Evolutionary conservation across 352 stramenopile genomes (phyloP).

Genomic region (Elongisporangium anandrum): DNA sequence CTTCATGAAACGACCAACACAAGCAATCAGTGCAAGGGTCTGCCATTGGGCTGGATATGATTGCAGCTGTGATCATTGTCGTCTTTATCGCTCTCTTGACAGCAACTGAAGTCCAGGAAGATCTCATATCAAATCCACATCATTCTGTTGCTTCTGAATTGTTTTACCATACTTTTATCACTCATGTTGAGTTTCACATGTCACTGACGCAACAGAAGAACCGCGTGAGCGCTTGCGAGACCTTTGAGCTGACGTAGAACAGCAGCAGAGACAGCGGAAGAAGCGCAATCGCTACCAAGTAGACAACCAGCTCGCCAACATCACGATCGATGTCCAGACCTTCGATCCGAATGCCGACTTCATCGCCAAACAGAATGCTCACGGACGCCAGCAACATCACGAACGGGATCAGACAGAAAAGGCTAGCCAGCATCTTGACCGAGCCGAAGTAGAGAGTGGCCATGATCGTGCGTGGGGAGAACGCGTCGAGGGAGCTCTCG

Average conservation of each 20-base stretch:
- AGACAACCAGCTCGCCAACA: constrained; percentile 17
- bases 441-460: constrained; percentile 44
- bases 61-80: too few relatives aligned
- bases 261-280: constrained; percentile 25
- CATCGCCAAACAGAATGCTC: constrained; percentile 26
- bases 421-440: constrained; percentile 32
- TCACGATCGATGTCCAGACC: constrained; percentile 11
- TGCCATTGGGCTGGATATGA: too few relatives aligned
- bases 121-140: too few relatives aligned
- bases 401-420: constrained; percentile 28
- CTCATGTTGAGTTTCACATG: background rate
- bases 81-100: too few relatives aligned
- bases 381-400: constrained; percentile 22
- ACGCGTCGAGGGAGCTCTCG: constrained; percentile 23
- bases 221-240: constrained; percentile 43
- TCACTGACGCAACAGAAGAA: constrained; percentile 48
- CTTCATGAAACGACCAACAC: too few relatives aligned
- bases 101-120: too few relatives aligned
- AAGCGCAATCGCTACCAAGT: constrained; percentile 23
- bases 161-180: constrained; percentile 2
- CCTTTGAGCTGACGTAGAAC: constrained; percentile 31
- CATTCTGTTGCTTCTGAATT: background rate
- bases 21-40: too few relatives aligned
- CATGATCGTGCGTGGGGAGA: constrained; percentile 34
- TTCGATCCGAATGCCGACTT: constrained; percentile 11